Percentiles rank a stretch among this genome's conserved stretches.
Evolutionary conservation across 2,329 filamentous ascomycete genomes (phyloP).

Genomic region (Colletotrichum siamense): DNA sequence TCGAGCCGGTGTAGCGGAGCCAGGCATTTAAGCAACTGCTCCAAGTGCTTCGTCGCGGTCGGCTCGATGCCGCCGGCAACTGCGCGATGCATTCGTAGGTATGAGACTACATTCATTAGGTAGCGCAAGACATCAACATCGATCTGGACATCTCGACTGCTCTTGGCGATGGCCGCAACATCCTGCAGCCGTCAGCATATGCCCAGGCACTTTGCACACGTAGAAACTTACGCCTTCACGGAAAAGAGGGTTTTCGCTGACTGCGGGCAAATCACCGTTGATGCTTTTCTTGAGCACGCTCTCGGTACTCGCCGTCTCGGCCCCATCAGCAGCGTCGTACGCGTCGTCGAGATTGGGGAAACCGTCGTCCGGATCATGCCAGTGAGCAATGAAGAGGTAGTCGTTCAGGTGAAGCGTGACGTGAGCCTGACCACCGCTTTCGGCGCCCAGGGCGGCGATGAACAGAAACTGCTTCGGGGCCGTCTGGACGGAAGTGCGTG

Average conservation of each 20-base stretch:
- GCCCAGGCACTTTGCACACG: neutral
- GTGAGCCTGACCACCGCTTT: constrained; percentile 49
- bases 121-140: constrained; percentile 84
- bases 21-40: constrained; percentile 71
- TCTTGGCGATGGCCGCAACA: constrained; percentile 65
- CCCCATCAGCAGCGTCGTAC: constrained; percentile 37
- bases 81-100: constrained; percentile 86
- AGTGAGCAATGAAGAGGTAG: constrained; percentile 86
- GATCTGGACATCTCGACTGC: constrained; percentile 64
- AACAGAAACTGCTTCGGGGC: constrained; percentile 83
- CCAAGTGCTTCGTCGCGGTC: constrained; percentile 78
- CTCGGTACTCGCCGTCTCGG: constrained; percentile 38
- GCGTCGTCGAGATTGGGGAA: constrained; percentile 77
- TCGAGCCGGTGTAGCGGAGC: constrained; percentile 81
- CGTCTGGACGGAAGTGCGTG: constrained; percentile 73
- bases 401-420: constrained; percentile 74
- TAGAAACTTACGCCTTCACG: constrained; percentile 44
- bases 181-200: constrained; percentile 41
- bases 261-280: neutral
- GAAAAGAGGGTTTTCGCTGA: constrained; percentile 37
- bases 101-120: constrained; percentile 85
- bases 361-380: constrained; percentile 75
- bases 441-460: constrained; percentile 69
- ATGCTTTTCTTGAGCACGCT: constrained; percentile 51
- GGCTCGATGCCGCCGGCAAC: constrained; percentile 81